Evolutionary conservation across 768 basidiomycete genomes (phyloP), one percentile per base, ranked within the genome.

Genomic region (Asterophora parasitica): DNA sequence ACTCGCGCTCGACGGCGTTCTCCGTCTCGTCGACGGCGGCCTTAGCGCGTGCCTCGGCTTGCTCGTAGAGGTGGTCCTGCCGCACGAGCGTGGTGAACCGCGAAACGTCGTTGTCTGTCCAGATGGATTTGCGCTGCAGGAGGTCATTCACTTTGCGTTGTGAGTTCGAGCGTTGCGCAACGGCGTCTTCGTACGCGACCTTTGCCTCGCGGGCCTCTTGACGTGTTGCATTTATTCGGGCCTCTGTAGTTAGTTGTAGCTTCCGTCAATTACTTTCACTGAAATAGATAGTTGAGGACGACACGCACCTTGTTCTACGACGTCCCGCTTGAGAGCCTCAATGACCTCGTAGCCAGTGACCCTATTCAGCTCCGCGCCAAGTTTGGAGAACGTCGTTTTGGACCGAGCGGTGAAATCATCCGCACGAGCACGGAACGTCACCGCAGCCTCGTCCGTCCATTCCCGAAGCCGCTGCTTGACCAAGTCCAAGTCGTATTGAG

Each of bases 61-160:
- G 87, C 59, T 94, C 91, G 47, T 85, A 82, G 1, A 82, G 70
- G 59, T 97, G 96, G 66, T 98, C 96, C 59, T 88, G 77, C 37
- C 89, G 82, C 30, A 99, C 90, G 50, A 99, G 82, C 38, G 79
- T 75, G 0, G 96, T 97, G 71, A 97, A 98, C 17, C 84, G 76
- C 31, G 76, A 65, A 36, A 99, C 90, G 64, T 98, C 96, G 49
- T 72, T 60, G 58, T 92, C 90, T n/a, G 75, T 82, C 96, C 96
- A 99, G n/a, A 66, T 72, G 1, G 86, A 86, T 71, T 98, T 98
- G 50, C 96, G 90, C 63, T 92, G 88, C 12, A 98, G 71, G 2
- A 99, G 80, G 61, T 94, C 89, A 67, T 97, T 98, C 44, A 96
- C 91, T 64, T 95, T 88, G n/a, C 89, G 82, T 63, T 99, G 95